phyloP scores from a whole-genome alignment of 2,329 filamentous ascomycete genomes.

The Hymenoscyphus albidus region DNA sequence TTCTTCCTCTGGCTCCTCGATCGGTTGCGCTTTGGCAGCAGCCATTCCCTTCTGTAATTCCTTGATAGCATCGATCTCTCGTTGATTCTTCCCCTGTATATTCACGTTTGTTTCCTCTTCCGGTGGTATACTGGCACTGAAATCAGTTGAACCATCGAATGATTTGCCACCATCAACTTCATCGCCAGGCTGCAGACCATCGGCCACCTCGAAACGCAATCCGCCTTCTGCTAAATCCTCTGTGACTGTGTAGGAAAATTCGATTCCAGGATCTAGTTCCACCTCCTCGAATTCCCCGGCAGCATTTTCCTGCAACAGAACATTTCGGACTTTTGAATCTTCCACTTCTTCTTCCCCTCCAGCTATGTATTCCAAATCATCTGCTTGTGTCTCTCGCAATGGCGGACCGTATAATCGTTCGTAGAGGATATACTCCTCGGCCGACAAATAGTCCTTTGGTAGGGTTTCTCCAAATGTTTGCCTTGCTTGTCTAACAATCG shows the following conservation, averaged over 20 bases:
- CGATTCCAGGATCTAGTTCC: conserved; percentile 35
- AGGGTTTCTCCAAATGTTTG: conserved; percentile 74
- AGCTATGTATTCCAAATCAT: conserved; percentile 49
- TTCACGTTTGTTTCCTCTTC: conserved; percentile 21
- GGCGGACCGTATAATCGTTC: conserved; percentile 78
- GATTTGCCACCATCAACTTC: background rate
- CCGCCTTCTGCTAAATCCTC: conserved; percentile 33
- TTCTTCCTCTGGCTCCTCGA: conserved; percentile 22
- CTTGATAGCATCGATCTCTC: conserved; percentile 33
- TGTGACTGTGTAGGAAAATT: conserved; percentile 28
- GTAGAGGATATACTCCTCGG: conserved; percentile 71
- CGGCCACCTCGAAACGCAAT: conserved; percentile 11
- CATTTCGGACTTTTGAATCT: conserved; percentile 42
- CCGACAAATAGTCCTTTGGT: conserved; percentile 65
- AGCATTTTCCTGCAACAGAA: conserved; percentile 52
- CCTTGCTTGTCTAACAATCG: conserved; percentile 65
- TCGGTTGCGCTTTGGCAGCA: conserved; percentile 25
- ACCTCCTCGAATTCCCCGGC: conserved; percentile 61
- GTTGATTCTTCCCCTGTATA: conserved; percentile 30
- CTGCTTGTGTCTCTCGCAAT: conserved; percentile 55
- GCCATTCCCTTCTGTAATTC: conserved; percentile 34
- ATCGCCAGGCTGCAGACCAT: background rate
- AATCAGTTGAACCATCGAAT: background rate
- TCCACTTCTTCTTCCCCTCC: conserved; percentile 42
- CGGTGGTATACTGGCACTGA: background rate